A percentile compares a stretch with the other conserved stretches of the same genome.
These are phyloP conservation scores for Naganishia onofrii DNA, from an alignment of 768 basidiomycete species.

Conservation along the genomic window DNA sequence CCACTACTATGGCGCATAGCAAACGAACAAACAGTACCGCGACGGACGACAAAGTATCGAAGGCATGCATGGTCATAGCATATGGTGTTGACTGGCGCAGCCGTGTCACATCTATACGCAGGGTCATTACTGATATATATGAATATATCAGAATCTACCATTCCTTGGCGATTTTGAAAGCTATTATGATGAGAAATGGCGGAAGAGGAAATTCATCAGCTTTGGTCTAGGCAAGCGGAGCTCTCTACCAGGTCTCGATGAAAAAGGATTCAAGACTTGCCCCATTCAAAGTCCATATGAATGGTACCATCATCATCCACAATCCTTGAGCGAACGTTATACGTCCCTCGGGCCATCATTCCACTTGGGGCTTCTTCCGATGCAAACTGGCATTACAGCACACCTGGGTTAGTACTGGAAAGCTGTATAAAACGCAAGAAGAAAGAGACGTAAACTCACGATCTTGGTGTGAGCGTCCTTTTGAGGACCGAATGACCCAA, in stretches of 20 bases:
- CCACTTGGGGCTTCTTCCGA: constrained; percentile 63
- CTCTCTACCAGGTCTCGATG: neutral
- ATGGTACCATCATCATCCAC: constrained; percentile 80
- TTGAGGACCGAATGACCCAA: constrained; percentile 84
- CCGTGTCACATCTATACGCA: neutral
- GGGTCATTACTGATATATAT: neutral
- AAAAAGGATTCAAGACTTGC: constrained; percentile 37
- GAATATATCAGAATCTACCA: too few relatives aligned
- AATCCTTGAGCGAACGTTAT: constrained; percentile 75
- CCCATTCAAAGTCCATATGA: constrained; percentile 79
- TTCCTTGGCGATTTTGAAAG: constrained; percentile 86
- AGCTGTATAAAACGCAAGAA: neutral
- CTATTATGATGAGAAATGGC: constrained; percentile 25
- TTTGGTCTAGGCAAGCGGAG: too few relatives aligned
- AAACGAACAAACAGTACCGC: neutral
- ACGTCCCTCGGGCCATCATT: constrained; percentile 78
- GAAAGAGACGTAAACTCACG: constrained; percentile 39
- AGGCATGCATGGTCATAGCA: constrained; percentile 11
- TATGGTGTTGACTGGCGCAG: neutral
- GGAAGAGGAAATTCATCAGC: constrained; percentile 2
- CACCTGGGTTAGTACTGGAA: constrained; percentile 65
- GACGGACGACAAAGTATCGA: neutral
- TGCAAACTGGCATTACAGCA: constrained; percentile 48
- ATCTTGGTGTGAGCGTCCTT: constrained; percentile 67
- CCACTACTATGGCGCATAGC: neutral